phyloP scores from a whole-genome alignment of 805 yeast genomes.

The Candida nitratophila region DNA sequence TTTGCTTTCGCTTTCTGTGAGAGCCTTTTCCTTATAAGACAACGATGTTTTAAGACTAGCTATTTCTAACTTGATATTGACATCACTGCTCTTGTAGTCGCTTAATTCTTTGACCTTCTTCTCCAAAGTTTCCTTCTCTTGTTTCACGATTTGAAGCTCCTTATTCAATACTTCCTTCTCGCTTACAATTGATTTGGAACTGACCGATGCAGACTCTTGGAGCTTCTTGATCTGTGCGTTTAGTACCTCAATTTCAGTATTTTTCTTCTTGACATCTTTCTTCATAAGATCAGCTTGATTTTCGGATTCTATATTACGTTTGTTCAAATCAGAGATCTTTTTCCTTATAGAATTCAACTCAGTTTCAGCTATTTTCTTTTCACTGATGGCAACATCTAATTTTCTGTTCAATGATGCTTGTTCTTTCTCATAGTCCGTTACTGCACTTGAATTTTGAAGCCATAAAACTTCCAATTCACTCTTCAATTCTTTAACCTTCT shows the following conservation, averaged over 20 bases:
- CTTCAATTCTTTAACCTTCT: conserved; percentile 6
- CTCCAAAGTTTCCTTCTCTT: conserved; percentile 27
- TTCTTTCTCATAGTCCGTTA: conserved; percentile 27
- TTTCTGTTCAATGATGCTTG: conserved; percentile 19
- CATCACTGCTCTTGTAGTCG: conserved; percentile 32
- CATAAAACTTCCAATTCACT: conserved; percentile 23
- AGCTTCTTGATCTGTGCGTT: conserved; percentile 11
- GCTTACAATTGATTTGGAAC: conserved; percentile 19
- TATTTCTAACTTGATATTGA: conserved; percentile 41
- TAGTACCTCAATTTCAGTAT: conserved; percentile 13
- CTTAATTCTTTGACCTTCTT: conserved; percentile 29
- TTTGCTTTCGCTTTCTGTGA: conserved; percentile 30
- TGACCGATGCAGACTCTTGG: conserved; percentile 11
- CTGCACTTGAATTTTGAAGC: conserved; percentile 28
- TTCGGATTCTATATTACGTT: conserved; percentile 3
- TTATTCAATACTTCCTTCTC: conserved; percentile 26
- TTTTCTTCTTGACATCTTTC: conserved; percentile 11
- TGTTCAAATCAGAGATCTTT: not conserved
- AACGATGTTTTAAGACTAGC: conserved; percentile 39
- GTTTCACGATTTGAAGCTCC: conserved; percentile 21
- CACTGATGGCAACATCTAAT: conserved; percentile 10
- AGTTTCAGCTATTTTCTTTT: conserved; percentile 3
- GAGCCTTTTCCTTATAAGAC: conserved; percentile 35
- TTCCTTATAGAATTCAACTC: not conserved
- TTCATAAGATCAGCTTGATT: conserved; percentile 3